phyloP scores from a whole-genome alignment of 1,284 basidiomycete species.

The Fomitopsis schrenkii region DNA sequence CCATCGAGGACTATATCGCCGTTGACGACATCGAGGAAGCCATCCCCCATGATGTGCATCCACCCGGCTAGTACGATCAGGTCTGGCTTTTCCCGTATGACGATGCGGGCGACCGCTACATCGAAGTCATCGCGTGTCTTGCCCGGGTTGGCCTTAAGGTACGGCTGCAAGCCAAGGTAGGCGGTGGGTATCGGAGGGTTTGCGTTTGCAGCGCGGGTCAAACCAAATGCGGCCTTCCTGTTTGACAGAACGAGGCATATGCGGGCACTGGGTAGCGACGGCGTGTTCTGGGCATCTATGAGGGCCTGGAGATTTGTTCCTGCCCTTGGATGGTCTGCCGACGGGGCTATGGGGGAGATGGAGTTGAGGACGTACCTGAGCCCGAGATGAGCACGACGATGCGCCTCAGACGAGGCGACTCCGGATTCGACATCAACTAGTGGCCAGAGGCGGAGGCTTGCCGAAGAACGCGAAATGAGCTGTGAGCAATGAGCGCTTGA shows the following conservation, averaged over 20 bases:
- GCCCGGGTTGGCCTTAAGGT: slow-evolving; percentile 69
- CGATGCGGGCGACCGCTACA: slow-evolving; percentile 71
- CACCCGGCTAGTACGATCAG: slow-evolving; percentile 93
- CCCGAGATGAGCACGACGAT: slow-evolving; percentile 78
- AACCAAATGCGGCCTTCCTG: slow-evolving; percentile 87
- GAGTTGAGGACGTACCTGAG: slow-evolving; percentile 55
- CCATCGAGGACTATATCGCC: slow-evolving; percentile 32
- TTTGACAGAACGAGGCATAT: slow-evolving; percentile 91
- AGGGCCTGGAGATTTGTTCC: slow-evolving; percentile 96
- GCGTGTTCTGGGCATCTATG: slow-evolving; percentile 78
- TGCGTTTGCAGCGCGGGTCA: slow-evolving; percentile 73
- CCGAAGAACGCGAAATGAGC: too few relatives aligned
- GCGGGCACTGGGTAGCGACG: slow-evolving; percentile 60
- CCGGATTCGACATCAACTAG: slow-evolving; percentile 16
- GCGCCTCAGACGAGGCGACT: slow-evolving; percentile 23
- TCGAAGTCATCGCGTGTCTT: slow-evolving; percentile 87
- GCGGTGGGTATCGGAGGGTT: slow-evolving; percentile 78
- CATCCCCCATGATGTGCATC: slow-evolving; percentile 87
- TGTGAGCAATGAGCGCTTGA: too few relatives aligned
- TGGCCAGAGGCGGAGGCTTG: not conserved
- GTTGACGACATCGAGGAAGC: slow-evolving; percentile 50
- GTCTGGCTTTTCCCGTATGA: slow-evolving; percentile 69
- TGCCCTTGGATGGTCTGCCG: slow-evolving; percentile 28
- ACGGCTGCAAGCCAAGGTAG: slow-evolving; percentile 85
- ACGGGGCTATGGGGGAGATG: not conserved